A percentile compares a stretch with the other conserved stretches of the same genome.
Evolutionary conservation across 2,329 filamentous ascomycete species (phyloP).

Genomic region (Domatiomyces globalis): DNA sequence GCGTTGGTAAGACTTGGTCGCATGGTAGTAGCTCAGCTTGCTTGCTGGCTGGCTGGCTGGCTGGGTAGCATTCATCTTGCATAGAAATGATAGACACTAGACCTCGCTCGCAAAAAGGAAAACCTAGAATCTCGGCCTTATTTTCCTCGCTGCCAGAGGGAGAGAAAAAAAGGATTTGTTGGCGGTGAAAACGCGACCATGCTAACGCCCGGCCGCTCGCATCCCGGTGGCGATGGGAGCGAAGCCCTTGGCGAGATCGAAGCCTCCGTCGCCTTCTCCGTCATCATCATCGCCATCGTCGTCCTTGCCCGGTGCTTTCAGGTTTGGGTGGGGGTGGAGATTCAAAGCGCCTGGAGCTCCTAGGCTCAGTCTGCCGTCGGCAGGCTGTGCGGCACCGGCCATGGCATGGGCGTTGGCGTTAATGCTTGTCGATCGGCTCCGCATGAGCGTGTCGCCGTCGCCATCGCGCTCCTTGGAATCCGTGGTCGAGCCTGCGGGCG

Average conservation of each 20-base stretch:
- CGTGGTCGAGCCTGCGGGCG: slow-evolving; percentile 20
- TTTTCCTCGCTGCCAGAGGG: too few species aligned
- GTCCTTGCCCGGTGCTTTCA: neutral
- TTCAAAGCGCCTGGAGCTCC: neutral
- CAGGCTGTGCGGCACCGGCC: neutral
- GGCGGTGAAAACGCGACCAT: too few species aligned
- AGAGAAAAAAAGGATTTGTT: too few species aligned
- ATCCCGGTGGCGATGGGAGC: slow-evolving; percentile 29
- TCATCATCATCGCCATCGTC: slow-evolving; percentile 13
- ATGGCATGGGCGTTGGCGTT: neutral
- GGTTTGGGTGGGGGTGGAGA: neutral
- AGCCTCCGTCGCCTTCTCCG: slow-evolving; percentile 30
- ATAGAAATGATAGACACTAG: too few species aligned
- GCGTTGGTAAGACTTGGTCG: too few species aligned
- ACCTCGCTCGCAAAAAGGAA: too few species aligned
- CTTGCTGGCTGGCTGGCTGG: too few species aligned
- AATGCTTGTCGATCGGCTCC: slow-evolving; percentile 12
- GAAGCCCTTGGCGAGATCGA: slow-evolving; percentile 35
- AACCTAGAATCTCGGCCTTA: too few species aligned
- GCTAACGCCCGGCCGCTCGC: too few species aligned
- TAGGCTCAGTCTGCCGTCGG: neutral
- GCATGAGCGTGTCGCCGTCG: slow-evolving; percentile 5
- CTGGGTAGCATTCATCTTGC: too few species aligned
- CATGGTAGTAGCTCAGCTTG: too few species aligned
- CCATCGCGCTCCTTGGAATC: slow-evolving; percentile 20